These are phyloP conservation scores for Hyphodiscus sp. DNA, from an alignment of 2,329 filamentous ascomycete species.

Conservation along the genomic window DNA sequence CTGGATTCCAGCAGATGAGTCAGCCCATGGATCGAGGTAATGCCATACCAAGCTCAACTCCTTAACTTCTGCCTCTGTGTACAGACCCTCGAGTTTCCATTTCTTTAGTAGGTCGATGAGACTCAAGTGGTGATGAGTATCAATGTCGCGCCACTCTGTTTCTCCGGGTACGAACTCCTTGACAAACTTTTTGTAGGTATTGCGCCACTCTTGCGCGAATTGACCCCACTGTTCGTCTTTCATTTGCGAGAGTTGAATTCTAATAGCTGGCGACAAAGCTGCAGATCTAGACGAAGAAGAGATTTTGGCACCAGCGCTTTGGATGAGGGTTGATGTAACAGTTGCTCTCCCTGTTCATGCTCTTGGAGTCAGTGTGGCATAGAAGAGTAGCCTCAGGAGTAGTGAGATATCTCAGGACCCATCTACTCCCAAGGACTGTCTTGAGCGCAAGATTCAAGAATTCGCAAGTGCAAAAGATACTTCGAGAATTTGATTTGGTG, in stretches of 20 bases:
- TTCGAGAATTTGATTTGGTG: neutral
- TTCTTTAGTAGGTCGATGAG: slow-evolving; percentile 50
- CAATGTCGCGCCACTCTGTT: slow-evolving; percentile 58
- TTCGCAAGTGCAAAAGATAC: neutral
- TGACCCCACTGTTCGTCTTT: slow-evolving; percentile 51
- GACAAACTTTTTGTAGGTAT: slow-evolving; percentile 57
- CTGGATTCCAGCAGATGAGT: slow-evolving; percentile 50
- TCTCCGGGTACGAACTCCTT: slow-evolving; percentile 41
- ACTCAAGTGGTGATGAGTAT: slow-evolving; percentile 62
- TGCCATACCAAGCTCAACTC: slow-evolving; percentile 67
- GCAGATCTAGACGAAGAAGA: slow-evolving; percentile 40
- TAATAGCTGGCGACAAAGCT: slow-evolving; percentile 41
- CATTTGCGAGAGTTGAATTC: slow-evolving; percentile 43
- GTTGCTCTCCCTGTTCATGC: slow-evolving; percentile 48
- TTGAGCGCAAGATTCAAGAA: too few relatives aligned
- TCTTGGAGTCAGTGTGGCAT: too few relatives aligned
- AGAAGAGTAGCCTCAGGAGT: too few relatives aligned
- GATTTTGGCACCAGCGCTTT: slow-evolving; percentile 41
- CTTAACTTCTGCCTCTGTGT: slow-evolving; percentile 54
- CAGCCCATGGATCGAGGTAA: slow-evolving; percentile 61
- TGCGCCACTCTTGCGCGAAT: slow-evolving; percentile 67
- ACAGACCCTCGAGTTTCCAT: slow-evolving; percentile 53
- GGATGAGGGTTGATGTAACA: slow-evolving; percentile 52
- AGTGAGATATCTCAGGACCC: too few relatives aligned
- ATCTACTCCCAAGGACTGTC: too few relatives aligned